phyloP scores from a whole-genome alignment of 1,284 basidiomycete genomes.

The Malassezia yamatoensis region DNA sequence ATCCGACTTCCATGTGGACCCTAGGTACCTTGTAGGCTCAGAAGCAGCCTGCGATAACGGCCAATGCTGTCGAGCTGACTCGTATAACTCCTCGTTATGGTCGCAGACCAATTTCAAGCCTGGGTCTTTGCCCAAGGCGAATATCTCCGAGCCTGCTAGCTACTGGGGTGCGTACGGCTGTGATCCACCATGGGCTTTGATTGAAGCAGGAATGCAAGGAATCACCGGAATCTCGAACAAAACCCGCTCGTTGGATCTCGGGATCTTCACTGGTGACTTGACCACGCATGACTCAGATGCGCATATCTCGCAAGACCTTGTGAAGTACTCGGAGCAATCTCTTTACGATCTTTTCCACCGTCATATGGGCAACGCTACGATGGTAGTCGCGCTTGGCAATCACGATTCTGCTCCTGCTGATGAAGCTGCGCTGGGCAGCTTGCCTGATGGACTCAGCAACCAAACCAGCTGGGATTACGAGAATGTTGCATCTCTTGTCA shows the following conservation, averaged over 20 bases:
- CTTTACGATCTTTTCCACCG: conserved; percentile 34
- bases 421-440: conserved; percentile 21
- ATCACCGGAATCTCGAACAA: conserved; percentile 58
- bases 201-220: conserved; percentile 57
- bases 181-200: conserved; percentile 62
- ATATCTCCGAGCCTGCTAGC: conserved; percentile 27
- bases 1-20: conserved; percentile 68
- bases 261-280: conserved; percentile 66
- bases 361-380: conserved; percentile 33
- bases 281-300: conserved; percentile 52
- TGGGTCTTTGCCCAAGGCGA: conserved; percentile 22
- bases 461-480: conserved; percentile 44
- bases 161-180: conserved; percentile 51
- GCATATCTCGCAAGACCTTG: conserved; percentile 38
- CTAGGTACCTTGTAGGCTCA: conserved; percentile 65
- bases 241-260: conserved; percentile 57
- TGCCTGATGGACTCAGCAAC: conserved; percentile 33
- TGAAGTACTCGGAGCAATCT: conserved; percentile 41
- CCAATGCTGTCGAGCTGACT: conserved; percentile 60
- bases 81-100: conserved; percentile 54
- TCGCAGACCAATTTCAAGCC: conserved; percentile 19
- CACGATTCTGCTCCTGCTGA: conserved; percentile 43
- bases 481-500: conserved; percentile 25
- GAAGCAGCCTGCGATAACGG: conserved; percentile 66
- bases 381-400: conserved; percentile 46